Evolutionary conservation across 108 stramenopile species (phyloP), one percentile per base, ranked within the genome.

Genomic region (Pseudonitzschia multistriata): DNA sequence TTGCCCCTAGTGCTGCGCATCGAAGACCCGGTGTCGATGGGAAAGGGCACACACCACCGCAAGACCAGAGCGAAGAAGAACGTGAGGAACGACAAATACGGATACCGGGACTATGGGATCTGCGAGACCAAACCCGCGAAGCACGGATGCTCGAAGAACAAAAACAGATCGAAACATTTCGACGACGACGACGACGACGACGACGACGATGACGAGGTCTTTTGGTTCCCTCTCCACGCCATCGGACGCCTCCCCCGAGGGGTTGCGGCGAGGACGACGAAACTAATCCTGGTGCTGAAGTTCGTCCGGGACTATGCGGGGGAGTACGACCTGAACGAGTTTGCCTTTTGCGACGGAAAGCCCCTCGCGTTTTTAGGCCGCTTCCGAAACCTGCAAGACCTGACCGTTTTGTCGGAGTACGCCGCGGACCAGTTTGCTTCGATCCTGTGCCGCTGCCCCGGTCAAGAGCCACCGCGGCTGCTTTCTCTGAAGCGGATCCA

Each of bases 371-470:
- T 59, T 59, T 30, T 59, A 7, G 27, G 29, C 10, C 57, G 57
- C 19, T 59, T 59, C 35, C 31, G 1, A 0, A 59, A 35, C 31
- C 34, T 59, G 5, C 57, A 59, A 30, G 57, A 59, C 29, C 57
- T 59, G 25, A 59, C 34, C n/a, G 35, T 59, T 35, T 7, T 35
- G 25, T 59, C 57, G 17, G 57, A 59, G 34, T 59, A 30, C 29
- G 57, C 57, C 19, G 31, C 34, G 34, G 57, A 59, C 34, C 57
- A 59, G 34, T 59, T 35, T 30, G 57, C 35, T 0, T 59, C 57
- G 0, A 59, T 59, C 14, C 34, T 59, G 34, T 27, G 28, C 10
- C 31, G 33, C 11, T 15, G 14, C 3, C 33, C 57, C 8, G 29
- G 2, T 6, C 7, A 5, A 14, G 19, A 33, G 3, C 33, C 31